Conservation (phyloP, 2,329 filamentous ascomycete genomes). For the Gaeumannomyces tritici region DNA sequence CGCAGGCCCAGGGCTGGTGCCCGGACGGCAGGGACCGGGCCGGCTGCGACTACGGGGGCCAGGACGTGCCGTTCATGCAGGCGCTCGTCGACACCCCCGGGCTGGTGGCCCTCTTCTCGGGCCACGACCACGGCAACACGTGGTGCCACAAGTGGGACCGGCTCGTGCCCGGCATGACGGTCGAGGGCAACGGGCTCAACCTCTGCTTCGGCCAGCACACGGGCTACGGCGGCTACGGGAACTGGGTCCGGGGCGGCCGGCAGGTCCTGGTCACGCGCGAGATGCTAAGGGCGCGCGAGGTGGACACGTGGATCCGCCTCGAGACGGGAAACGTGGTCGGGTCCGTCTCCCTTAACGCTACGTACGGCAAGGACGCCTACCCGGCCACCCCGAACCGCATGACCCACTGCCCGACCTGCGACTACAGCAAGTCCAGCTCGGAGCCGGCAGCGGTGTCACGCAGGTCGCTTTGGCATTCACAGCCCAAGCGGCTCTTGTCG, state of each 20-base stretch:
- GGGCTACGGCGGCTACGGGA: slow-evolving; percentile 61
- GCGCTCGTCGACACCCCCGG: slow-evolving; percentile 39
- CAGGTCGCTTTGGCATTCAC: too few relatives aligned
- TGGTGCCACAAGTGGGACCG: slow-evolving; percentile 34
- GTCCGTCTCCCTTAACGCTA: slow-evolving; percentile 37
- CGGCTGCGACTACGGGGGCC: slow-evolving; percentile 23
- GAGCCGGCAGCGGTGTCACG: too few relatives aligned
- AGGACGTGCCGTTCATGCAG: slow-evolving; percentile 48
- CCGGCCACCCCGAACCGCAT: slow-evolving; percentile 17
- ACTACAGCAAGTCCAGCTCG: background rate
- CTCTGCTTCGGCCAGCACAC: slow-evolving; percentile 49
- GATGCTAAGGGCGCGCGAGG: slow-evolving; percentile 11
- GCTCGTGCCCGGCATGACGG: slow-evolving; percentile 12
- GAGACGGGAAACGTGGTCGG: slow-evolving; percentile 35
- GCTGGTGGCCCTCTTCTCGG: slow-evolving; percentile 42
- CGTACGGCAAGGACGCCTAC: slow-evolving; percentile 39
- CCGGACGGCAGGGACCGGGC: slow-evolving; percentile 11
- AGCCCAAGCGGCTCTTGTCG: too few relatives aligned
- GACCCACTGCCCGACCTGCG: slow-evolving; percentile 5
- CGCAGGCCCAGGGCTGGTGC: slow-evolving; percentile 23
- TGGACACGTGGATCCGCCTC: slow-evolving; percentile 42
- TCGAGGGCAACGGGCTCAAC: slow-evolving; percentile 24
- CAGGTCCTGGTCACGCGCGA: slow-evolving; percentile 28
- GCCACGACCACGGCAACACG: slow-evolving; percentile 49
- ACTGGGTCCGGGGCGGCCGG: slow-evolving; percentile 48